These are phyloP conservation scores for Cladobotryum mycophilum DNA, from an alignment of 2,329 filamentous ascomycete genomes.

Conservation along the genomic window DNA sequence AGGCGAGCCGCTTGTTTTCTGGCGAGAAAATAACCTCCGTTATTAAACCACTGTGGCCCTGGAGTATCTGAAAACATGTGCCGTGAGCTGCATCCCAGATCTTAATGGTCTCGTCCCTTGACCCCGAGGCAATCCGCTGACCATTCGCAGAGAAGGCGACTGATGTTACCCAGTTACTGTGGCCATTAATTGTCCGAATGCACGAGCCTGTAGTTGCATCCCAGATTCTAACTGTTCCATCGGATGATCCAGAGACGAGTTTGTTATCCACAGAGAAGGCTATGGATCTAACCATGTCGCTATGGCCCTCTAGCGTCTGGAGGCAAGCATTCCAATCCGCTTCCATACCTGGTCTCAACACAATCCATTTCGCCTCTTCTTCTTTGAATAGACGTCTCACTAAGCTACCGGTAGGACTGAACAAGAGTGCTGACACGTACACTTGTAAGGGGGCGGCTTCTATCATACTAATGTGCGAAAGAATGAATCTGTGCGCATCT, in stretches of 20 bases:
- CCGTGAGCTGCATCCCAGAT: slow-evolving; percentile 5
- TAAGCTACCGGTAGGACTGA: slow-evolving; percentile 3
- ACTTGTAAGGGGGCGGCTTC: slow-evolving; percentile 2
- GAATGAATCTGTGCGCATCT: slow-evolving; percentile 7
- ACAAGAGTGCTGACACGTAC: slow-evolving; percentile 6
- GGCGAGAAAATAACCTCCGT: no score
- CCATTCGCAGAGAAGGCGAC: not conserved
- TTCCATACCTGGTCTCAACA: slow-evolving; percentile 6
- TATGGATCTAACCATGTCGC: not conserved
- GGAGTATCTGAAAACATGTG: slow-evolving; percentile 1
- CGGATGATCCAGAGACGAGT: not conserved
- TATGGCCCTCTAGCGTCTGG: slow-evolving; percentile 9
- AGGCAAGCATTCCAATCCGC: slow-evolving; percentile 4
- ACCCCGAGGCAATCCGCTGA: not conserved
- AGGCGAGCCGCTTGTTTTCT: no score
- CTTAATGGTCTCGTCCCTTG: not conserved
- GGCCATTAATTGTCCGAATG: not conserved
- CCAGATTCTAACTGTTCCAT: slow-evolving; percentile 1
- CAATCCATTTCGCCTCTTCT: slow-evolving; percentile 2
- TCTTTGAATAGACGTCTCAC: slow-evolving; percentile 2
- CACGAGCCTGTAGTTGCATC: not conserved
- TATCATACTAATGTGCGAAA: not conserved
- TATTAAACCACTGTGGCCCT: not conserved
- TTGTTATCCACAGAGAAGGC: not conserved
- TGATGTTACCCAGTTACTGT: not conserved